Evolutionary conservation across 805 yeast genomes (phyloP), one percentile per base, ranked within the genome.

Genomic region (Metschnikowia colocasiae): DNA sequence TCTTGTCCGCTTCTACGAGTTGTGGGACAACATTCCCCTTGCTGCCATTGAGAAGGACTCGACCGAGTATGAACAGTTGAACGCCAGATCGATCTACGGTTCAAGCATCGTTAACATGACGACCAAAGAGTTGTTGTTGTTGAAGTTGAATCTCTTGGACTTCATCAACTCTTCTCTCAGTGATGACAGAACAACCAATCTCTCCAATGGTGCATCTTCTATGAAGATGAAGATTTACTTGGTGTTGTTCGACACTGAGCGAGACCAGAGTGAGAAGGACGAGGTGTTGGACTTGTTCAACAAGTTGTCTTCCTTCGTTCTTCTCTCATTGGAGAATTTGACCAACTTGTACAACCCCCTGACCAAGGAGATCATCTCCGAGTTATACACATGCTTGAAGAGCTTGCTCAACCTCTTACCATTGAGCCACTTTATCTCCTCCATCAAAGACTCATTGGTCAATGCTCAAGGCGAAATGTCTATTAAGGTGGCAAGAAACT

Each of bases 361-460:
- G 31, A 48, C 47, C 35, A 50, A 49, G 20, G 63, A 63, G 13
- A 65, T 74, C 20, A 66, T 74, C 16, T 63, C 59, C 36, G 71
- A 69, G 29, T 65, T 83, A 45, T 80, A 81, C 60, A 74, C 71
- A 23, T 65, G 87, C 43, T 71, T 92, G 53, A 79, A 81, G 29
- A 79, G 79, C 54, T 68, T 83, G 52, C 68, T 92, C 49, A 81
- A 81, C 48, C 71, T 89, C 51, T 70, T 92, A 45, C 97, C 98
- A 26, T 78, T 90, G 53, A 76, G 76, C 51, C 78, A 81, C 54
- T 91, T 87, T 62, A 83, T 85, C 25, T 70, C 74, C 15, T 80
- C 95, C 1, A 75, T 86, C 20, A 51, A 67, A 15, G 68, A 66
- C 18, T 63, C 72, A 0, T 69, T 79, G 52, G 59, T 71, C 35